Evolutionary conservation across 1,139 yeast genomes (phyloP).

Genomic region (Cylindricascospora bacillispora): DNA sequence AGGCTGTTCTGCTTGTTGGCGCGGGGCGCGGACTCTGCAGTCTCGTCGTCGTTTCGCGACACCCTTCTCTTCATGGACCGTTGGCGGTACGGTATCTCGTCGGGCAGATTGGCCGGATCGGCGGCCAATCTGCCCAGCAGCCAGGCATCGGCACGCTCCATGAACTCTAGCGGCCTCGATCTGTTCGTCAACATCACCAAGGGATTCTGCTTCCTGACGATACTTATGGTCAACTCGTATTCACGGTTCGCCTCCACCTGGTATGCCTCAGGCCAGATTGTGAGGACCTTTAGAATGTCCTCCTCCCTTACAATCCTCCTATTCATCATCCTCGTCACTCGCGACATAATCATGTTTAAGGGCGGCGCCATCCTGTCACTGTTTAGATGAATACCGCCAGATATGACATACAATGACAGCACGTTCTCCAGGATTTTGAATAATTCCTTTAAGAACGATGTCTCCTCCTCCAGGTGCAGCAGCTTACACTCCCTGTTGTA

Average conservation of each 20-base stretch:
- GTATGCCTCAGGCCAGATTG: constrained; percentile 21
- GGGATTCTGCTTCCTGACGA: constrained; percentile 13
- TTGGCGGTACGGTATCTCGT: background rate
- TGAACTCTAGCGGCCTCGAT: constrained; percentile 18
- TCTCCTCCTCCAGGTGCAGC: constrained; percentile 8
- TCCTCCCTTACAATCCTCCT: constrained; percentile 13
- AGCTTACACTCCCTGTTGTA: constrained; percentile 13
- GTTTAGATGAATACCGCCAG: constrained; percentile 7
- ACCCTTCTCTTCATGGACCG: background rate
- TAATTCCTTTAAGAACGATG: constrained; percentile 13
- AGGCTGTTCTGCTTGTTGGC: constrained; percentile 12
- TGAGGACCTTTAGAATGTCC: constrained; percentile 9
- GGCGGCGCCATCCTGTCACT: constrained; percentile 11
- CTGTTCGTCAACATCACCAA: constrained; percentile 11
- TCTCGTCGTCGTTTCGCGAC: background rate
- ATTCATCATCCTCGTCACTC: constrained; percentile 19
- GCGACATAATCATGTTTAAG: constrained; percentile 18
- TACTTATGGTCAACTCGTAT: constrained; percentile 13
- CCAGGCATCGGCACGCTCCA: constrained; percentile 18
- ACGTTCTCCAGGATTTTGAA: constrained; percentile 19
- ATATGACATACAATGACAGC: constrained; percentile 18
- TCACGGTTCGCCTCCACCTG: constrained; percentile 12
- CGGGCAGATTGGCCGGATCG: background rate
- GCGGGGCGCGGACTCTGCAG: constrained; percentile 5
- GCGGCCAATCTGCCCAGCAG: background rate